Base-by-base conservation (phyloP, 768 basidiomycete species). In the Lanmaoa rubissima region DNA sequence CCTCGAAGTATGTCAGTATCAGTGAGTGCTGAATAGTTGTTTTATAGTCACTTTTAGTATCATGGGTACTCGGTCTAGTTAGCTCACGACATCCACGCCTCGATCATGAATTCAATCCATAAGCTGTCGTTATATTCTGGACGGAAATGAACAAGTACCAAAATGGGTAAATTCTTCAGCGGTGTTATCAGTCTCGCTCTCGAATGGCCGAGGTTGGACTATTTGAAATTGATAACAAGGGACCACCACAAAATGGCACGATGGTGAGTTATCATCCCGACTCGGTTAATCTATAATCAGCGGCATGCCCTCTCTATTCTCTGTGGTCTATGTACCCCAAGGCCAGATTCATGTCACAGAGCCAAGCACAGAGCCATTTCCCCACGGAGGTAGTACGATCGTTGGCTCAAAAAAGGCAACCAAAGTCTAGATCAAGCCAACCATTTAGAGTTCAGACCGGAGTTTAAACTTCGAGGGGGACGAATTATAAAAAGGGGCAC, bases 401-500 rank as follows among this genome's bases (percentile, higher is more conserved):
- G 48, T 41, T 39, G n/a, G 48, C 24, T 36, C 58, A 16, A 42
- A 63, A 61, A 64, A 59, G 67, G 67, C 51, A 67, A 54, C 4
- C 8, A 17, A 53, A 58, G 64, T 61, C 66, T 60, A 59, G 69
- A 65, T 57, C 58, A 57, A 48, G 57, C 42, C 36, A 51, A 46
- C 35, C 40, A 51, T 52, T 65, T 68, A 64, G 67, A 63, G 69
- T 74, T 72, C 67, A 59, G 60, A 65, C 45, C 83, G 82, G 83
- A 82, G 82, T 78, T 76, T 74, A 67, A 81, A 83, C 67, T 57
- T 61, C 36, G 52, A 52, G 61, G 63, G 63, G 55, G 65, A 62
- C 55, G 55, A 48, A 69, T 73, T 84, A 81, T 81, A 84, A 76
- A 69, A 59, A 57, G 62, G 67, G 65, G 61, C 64, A 60, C 73